Evolutionary conservation across 768 basidiomycete genomes (phyloP), one percentile per base, ranked within the genome.

Genomic region (Suillus discolor): DNA sequence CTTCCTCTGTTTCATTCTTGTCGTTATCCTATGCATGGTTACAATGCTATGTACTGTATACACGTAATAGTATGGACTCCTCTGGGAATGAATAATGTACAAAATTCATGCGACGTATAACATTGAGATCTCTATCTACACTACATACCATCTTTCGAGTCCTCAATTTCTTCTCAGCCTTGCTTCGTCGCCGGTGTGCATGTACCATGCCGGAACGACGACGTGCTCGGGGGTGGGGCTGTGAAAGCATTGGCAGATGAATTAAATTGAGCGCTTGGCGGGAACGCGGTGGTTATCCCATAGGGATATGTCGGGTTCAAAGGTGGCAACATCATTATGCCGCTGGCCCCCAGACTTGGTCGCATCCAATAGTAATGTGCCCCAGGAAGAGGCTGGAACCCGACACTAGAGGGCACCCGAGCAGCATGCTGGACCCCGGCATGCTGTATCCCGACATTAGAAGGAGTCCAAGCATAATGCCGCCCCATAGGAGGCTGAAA

Each of bases 21-120:
- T 57, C 54, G 9, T 53, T 39, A 15, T 57, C 13, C 38, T 5
- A 57, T n/a, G 7, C 8, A 39, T 39, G 39, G 38, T 57, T 39
- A 66, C 74, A 73, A 73, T 66, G 69, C 31, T 75, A 70, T 31
- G 6, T 78, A 75, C 62, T 65, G 63, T 76, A 25, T 54, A 75
- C 36, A 67, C 67, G 41, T 66, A 31, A 11, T 61, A 34, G 23
- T 61, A 57, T 62, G 66, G 68, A 70, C 67, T 66, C 67, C 53
- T 69, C 68, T 5, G 61, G 74, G 62, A 72, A 71, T 64, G 70
- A 68, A 73, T 70, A 65, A 60, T 66, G 69, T 75, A 69, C 66
- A 71, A 71, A 72, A 60, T 64, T 62, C 34, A 62, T 57, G 36
- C 3, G 36, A 23, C 36, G 23, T n/a, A 23, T 11, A 38, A n/a